Evolutionary conservation across 148 eudicot species (phyloP).

Genomic region (Arctostaphylos glauca): DNA sequence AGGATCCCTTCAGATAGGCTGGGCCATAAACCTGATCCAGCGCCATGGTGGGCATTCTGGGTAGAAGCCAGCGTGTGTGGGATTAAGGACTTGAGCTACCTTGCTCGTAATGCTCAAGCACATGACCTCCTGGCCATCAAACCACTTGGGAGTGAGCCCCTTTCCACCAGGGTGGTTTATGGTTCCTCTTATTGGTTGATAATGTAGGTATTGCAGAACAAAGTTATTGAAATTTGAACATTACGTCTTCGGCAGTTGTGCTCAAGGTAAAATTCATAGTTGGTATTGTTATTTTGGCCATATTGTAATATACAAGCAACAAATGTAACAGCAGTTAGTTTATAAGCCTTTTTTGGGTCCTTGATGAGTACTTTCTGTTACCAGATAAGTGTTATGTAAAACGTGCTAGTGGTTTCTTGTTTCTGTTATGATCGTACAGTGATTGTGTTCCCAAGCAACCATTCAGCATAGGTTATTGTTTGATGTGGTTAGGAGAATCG

Average conservation of each 20-base stretch:
- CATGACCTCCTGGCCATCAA: not conserved
- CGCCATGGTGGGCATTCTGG: not conserved
- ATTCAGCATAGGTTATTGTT: not conserved
- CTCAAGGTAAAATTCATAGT: not conserved
- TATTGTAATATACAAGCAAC: not conserved
- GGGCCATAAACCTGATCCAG: conserved; percentile 1
- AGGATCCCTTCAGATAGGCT: not conserved
- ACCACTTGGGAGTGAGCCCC: conserved; percentile 1
- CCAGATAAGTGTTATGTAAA: not conserved
- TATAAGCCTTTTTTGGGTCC: not conserved
- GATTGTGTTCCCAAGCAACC: not conserved
- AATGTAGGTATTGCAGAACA: not conserved
- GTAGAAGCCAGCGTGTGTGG: not conserved
- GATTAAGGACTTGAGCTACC: not conserved
- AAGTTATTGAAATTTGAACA: not conserved
- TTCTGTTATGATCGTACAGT: not conserved
- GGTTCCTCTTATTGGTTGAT: not conserved
- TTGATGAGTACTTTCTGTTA: conserved; percentile 1
- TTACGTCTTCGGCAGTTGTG: not conserved
- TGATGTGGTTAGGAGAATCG: conserved; percentile 57
- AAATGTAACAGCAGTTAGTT: not conserved
- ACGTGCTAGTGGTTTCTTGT: not conserved
- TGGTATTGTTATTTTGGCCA: not conserved
- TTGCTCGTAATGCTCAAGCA: not conserved
- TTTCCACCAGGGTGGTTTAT: not conserved